Evolutionary conservation across 2,329 filamentous ascomycete species (phyloP).

Genomic region (Keithomyces neogunnii): DNA sequence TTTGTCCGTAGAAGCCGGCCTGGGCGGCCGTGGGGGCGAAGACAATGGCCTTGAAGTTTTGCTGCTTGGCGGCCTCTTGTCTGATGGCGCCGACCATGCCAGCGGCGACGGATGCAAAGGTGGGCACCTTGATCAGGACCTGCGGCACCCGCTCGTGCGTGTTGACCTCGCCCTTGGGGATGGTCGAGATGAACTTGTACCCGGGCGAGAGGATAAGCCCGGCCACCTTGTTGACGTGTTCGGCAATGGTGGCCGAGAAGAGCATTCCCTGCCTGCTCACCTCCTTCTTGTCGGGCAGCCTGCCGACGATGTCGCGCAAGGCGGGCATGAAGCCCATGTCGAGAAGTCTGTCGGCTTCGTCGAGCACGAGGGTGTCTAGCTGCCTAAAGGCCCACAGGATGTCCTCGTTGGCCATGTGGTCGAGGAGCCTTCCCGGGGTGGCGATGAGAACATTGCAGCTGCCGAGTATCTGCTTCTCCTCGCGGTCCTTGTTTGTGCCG

Average conservation of each 20-base stretch:
- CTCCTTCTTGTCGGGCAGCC: conserved; percentile 53
- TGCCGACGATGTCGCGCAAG: conserved; percentile 66
- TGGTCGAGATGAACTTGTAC: conserved; percentile 77
- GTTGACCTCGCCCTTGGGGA: conserved; percentile 63
- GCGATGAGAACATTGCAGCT: conserved; percentile 76
- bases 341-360: conserved; percentile 73
- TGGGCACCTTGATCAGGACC: conserved; percentile 57
- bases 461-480: conserved; percentile 60
- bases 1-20: conserved; percentile 40
- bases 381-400: conserved; percentile 56
- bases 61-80: conserved; percentile 30
- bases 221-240: conserved; percentile 70
- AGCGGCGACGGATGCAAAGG: conserved; percentile 57
- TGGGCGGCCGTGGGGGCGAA: conserved; percentile 59
- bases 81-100: conserved; percentile 50
- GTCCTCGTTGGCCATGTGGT: conserved; percentile 69
- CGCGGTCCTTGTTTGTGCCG: conserved; percentile 64
- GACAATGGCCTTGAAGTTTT: conserved; percentile 73
- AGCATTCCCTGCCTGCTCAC: conserved; percentile 65
- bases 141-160: conserved; percentile 74
- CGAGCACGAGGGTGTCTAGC: conserved; percentile 72
- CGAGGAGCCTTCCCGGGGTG: conserved; percentile 69
- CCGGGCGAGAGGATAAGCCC: conserved; percentile 56
- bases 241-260: conserved; percentile 77
- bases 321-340: conserved; percentile 80